These are phyloP conservation scores for Sporobolomyces pararoseus DNA, from an alignment of 768 basidiomycete species.

Conservation along the genomic window DNA sequence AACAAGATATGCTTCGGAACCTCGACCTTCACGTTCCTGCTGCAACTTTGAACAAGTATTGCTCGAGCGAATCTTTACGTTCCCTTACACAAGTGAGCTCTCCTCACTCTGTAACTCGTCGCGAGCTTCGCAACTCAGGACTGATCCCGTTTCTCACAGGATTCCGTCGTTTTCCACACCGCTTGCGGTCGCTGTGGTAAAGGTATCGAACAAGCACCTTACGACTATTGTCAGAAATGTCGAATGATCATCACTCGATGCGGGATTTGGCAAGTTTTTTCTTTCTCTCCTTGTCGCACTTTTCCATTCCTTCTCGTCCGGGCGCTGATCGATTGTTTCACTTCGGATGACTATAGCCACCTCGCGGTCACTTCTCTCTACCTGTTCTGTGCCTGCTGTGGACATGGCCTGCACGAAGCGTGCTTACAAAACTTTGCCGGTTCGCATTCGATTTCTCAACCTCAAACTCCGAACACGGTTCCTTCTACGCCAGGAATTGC, in stretches of 20 bases:
- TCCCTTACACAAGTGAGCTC: constrained; percentile 22
- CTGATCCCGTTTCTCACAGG: neutral
- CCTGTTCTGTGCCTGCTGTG: constrained; percentile 36
- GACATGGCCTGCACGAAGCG: constrained; percentile 28
- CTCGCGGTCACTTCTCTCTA: constrained; percentile 22
- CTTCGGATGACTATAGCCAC: constrained; percentile 11
- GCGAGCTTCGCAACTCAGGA: neutral
- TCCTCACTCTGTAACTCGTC: too few relatives aligned
- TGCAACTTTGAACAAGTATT: constrained; percentile 33
- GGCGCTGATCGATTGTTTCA: neutral
- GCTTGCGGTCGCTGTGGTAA: constrained; percentile 38
- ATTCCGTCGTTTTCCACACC: constrained; percentile 37
- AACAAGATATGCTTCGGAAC: constrained; percentile 31
- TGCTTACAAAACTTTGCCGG: constrained; percentile 28
- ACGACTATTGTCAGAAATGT: constrained; percentile 27
- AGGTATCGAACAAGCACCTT: constrained; percentile 26
- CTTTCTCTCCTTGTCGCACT: neutral
- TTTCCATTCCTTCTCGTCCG: too few relatives aligned
- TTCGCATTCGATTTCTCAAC: constrained; percentile 11
- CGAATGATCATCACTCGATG: constrained; percentile 8
- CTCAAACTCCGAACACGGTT: constrained; percentile 30
- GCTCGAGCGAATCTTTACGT: constrained; percentile 8
- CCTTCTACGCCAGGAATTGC: constrained; percentile 38
- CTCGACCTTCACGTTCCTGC: constrained; percentile 28
- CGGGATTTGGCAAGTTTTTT: constrained; percentile 31